These are phyloP conservation scores for Cupressus sempervirens DNA, from an alignment of 75 land plant genomes.

Conservation along the genomic window DNA sequence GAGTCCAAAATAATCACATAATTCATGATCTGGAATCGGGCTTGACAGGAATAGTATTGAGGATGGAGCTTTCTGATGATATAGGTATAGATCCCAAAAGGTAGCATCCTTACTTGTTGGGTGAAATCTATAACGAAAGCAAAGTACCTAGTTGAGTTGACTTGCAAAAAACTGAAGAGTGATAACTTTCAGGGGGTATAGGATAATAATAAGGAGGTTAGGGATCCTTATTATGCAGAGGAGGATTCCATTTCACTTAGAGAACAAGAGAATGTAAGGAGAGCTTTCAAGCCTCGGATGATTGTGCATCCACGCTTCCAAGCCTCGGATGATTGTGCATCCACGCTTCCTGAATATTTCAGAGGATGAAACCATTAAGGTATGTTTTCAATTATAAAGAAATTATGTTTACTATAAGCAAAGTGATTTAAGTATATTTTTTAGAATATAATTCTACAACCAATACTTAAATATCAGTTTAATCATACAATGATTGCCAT, in stretches of 20 bases:
- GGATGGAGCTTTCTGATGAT: slow-evolving; percentile 72
- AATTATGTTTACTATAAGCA: no score
- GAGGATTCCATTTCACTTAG: slow-evolving; percentile 35
- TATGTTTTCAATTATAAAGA: slow-evolving; percentile 5
- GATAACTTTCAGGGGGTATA: slow-evolving; percentile 12
- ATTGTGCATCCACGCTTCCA: no score
- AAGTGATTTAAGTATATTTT: no score
- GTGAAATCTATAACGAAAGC: slow-evolving; percentile 58
- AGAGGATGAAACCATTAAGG: slow-evolving; percentile 83
- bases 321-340: slow-evolving; percentile 95
- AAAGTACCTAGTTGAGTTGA: slow-evolving; percentile 44
- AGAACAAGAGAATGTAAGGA: slow-evolving; percentile 70
- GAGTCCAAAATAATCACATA: slow-evolving; percentile 49
- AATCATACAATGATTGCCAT: background rate
- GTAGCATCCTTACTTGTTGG: slow-evolving; percentile 75
- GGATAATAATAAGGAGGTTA: background rate
- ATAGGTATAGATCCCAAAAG: slow-evolving; percentile 54
- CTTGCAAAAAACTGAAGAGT: slow-evolving; percentile 50
- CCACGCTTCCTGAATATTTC: slow-evolving; percentile 90
- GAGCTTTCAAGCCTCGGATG: slow-evolving; percentile 82
- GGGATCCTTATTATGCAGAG: slow-evolving; percentile 61
- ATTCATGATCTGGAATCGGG: slow-evolving; percentile 79
- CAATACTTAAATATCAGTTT: background rate
- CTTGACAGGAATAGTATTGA: slow-evolving; percentile 59
- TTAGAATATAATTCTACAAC: no score